Evolutionary conservation across 2,329 filamentous ascomycete species (phyloP).

Genomic region (Tolypocladium amazonense): DNA sequence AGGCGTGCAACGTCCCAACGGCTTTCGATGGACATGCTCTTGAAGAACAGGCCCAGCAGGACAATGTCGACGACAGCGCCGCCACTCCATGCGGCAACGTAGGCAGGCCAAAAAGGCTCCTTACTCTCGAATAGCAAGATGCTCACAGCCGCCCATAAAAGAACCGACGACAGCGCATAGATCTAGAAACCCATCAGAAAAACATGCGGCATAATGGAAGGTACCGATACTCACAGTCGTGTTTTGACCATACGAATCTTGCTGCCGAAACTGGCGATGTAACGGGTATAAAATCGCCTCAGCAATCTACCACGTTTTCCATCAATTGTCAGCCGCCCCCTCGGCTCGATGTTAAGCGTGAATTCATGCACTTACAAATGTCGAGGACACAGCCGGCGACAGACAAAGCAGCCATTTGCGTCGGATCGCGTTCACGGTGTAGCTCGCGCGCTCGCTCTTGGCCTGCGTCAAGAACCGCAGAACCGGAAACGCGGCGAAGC

Average conservation of each 20-base stretch:
- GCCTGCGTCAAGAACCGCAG: neutral
- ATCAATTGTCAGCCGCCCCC: neutral
- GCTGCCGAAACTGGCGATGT: neutral
- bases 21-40: neutral
- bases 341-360: neutral
- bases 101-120: constrained; percentile 5
- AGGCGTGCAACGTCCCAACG: neutral
- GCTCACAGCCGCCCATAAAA: constrained; percentile 4
- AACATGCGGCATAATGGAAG: neutral
- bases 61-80: constrained; percentile 2
- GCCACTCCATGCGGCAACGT: constrained; percentile 2
- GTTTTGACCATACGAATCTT: neutral
- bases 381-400: neutral
- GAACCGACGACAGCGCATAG: constrained; percentile 2
- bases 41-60: neutral
- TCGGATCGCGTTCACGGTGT: neutral
- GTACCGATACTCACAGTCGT: neutral
- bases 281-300: neutral
- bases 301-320: neutral
- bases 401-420: neutral
- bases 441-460: neutral
- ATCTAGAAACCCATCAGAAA: neutral
- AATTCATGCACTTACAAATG: neutral
- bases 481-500: neutral
- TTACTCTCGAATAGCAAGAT: constrained; percentile 3